Base-by-base conservation (phyloP, 768 basidiomycete species). In the Auriscalpium orientale region DNA sequence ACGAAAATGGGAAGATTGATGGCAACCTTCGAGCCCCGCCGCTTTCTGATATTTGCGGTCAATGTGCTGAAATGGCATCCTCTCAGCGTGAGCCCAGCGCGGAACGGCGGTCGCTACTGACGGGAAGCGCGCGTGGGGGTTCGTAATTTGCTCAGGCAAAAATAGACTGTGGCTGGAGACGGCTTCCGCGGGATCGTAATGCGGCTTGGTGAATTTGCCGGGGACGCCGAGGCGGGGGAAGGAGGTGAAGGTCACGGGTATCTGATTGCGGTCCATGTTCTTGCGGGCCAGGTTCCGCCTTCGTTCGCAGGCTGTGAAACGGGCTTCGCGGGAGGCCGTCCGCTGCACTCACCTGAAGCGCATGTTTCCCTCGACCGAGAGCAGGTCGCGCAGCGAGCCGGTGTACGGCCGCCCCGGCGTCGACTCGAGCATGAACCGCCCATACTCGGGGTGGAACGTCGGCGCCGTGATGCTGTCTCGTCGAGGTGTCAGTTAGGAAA, bases 111-210 rank as follows among this genome's bases (percentile, higher is more conserved):
- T 5, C 13, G 7, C 13, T 43, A 43, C 93, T 73, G 63, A 98
- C 97, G 95, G 95, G 75, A 98, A 99, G 54, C 97, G 89, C 48
- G 87, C 91, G 72, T 98, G 97, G 38, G 94, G 92, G 69, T 98
- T 99, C 45, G 92, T 98, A 62, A 98, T 85, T 72, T 98, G 86
- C 66, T 98, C 87, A 1, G 95, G 92, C 16, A 99, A 78, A 76
- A 98, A 98, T 53, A 98, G 72, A 67, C 91, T 95, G 69, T 93
- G 89, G 64, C 92, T 95, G 33, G 92, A 95, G 53, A 84, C 72
- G 6, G 93, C 91, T 58, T 81, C 76, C 13, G 73, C 70, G 8
- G 94, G 90, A 57, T 84, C 80, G 62, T 77, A 88, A 67, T 87
- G 82, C 2, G 97, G 97, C 60, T 98, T 95, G 1, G 95, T 92